These are phyloP conservation scores for Fusarium graminum DNA, from an alignment of 2,329 filamentous ascomycete genomes.

Conservation along the genomic window DNA sequence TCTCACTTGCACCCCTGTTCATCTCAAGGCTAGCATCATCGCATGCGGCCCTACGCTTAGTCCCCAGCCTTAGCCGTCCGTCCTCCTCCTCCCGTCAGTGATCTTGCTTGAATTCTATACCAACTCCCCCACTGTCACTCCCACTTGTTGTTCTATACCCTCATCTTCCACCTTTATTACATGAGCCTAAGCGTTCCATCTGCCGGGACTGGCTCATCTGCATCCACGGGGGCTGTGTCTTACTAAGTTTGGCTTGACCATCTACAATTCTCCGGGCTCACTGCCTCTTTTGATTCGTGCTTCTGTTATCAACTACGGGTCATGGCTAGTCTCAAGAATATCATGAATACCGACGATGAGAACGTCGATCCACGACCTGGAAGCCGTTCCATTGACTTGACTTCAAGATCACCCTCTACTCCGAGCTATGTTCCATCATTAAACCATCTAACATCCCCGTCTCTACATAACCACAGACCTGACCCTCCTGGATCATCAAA, in stretches of 20 bases:
- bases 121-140: constrained; percentile 47
- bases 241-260: constrained; percentile 59
- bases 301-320: constrained; percentile 58
- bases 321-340: constrained; percentile 69
- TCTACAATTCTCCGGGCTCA: constrained; percentile 51
- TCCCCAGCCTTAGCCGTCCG: constrained; percentile 41
- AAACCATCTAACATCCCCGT: constrained; percentile 50
- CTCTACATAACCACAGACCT: constrained; percentile 54
- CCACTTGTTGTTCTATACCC: constrained; percentile 44
- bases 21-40: constrained; percentile 46
- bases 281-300: constrained; percentile 50
- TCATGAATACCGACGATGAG: constrained; percentile 69
- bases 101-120: constrained; percentile 42
- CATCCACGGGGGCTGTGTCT: constrained; percentile 61
- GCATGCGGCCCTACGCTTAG: constrained; percentile 32
- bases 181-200: constrained; percentile 50
- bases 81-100: constrained; percentile 48
- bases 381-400: constrained; percentile 61
- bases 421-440: constrained; percentile 58
- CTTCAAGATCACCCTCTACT: constrained; percentile 53
- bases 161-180: constrained; percentile 52
- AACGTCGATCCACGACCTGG: constrained; percentile 57
- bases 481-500: constrained; percentile 51
- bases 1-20: constrained; percentile 40
- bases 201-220: constrained; percentile 50